Conservation (phyloP, 768 basidiomycete species). For the Psilocybe subaeruginosa region DNA sequence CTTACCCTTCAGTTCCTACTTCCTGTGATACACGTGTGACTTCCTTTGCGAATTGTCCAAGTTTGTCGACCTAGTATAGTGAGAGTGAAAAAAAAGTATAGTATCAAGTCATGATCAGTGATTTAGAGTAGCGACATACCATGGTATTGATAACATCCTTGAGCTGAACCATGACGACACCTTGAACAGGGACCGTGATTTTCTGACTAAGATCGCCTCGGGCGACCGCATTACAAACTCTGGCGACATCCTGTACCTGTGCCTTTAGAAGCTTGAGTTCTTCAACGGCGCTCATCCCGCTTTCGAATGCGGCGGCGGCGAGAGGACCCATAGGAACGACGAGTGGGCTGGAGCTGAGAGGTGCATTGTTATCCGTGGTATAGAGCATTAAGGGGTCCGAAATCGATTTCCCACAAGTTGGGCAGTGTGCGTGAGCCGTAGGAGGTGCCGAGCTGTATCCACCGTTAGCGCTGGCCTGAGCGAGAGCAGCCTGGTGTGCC, state of each 20-base stretch:
- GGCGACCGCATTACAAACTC: conserved; percentile 82
- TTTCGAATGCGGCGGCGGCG: conserved; percentile 62
- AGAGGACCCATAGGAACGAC: conserved; percentile 63
- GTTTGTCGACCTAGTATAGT: conserved; percentile 41
- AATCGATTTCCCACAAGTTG: conserved; percentile 56
- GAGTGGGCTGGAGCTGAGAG: conserved; percentile 51
- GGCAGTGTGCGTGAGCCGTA: conserved; percentile 50
- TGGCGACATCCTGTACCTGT: conserved; percentile 81
- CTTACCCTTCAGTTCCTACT: conserved; percentile 79
- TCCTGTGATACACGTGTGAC: conserved; percentile 86
- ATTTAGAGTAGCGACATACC: conserved; percentile 25
- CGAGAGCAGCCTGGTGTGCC: conserved; percentile 21
- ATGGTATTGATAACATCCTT: conserved; percentile 80
- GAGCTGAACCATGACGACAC: conserved; percentile 79
- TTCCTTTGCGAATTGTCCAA: conserved; percentile 90
- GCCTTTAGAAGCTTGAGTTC: conserved; percentile 81
- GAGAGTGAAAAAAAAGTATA: not conserved
- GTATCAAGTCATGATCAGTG: not conserved
- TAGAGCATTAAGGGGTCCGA: conserved; percentile 45
- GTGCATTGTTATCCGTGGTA: conserved; percentile 39
- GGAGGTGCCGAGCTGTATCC: conserved; percentile 45
- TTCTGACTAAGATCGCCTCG: conserved; percentile 77
- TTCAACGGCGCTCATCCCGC: conserved; percentile 72
- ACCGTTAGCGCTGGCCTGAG: conserved; percentile 17
- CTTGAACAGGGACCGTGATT: conserved; percentile 79